Evolutionary conservation across 371 early-diverging fungal genomes (phyloP), one percentile per base, ranked within the genome.

Genomic region (Vairimorpha necatrix): DNA sequence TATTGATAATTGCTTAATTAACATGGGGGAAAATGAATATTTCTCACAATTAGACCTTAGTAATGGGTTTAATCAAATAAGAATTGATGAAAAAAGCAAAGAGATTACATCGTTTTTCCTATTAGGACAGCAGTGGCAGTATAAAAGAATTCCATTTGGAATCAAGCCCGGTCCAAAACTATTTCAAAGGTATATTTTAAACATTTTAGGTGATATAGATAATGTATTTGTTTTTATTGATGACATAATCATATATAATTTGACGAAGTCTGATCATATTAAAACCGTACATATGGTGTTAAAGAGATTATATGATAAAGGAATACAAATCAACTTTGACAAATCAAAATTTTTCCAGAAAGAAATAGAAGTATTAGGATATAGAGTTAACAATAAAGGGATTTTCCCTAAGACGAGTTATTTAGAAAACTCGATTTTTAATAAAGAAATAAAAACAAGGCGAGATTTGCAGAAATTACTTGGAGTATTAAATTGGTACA

Each of bases 181-280:
- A 33, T 74, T 74, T 30, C 74, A 74, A 58, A 54, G 60, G 47
- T 28, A 2, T 13, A 46, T 66, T 22, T 9, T 2, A 3, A 33
- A 50, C 20, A 39, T 67, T 2, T 33, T 74, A 39, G 67, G 50
- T 22, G 54, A 58, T 33, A 38, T 74, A n/a, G 18, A 28, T 20
- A 42, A 66, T 42, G 42, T 56, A 11, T 42, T 67, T 30, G 76
- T 86, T 0, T 87, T 86, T 61, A 69, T 88, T 0, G 87, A 87
- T 60, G 87, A 88, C 74, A 82, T 87, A 26, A 66, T 87, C 0
- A 69, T 87, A 13, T 87, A 74, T 61, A 83, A 82, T 11, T 14
- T 33, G 0, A 76, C 69, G 0, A 33, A 34, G 20, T 81, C 84
- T 20, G 80, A 84, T 20, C 87, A 87, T 72, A 1, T 79, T 0